Base-by-base conservation (phyloP, 78 protist species). In the Tieghemostelium lacteum region DNA sequence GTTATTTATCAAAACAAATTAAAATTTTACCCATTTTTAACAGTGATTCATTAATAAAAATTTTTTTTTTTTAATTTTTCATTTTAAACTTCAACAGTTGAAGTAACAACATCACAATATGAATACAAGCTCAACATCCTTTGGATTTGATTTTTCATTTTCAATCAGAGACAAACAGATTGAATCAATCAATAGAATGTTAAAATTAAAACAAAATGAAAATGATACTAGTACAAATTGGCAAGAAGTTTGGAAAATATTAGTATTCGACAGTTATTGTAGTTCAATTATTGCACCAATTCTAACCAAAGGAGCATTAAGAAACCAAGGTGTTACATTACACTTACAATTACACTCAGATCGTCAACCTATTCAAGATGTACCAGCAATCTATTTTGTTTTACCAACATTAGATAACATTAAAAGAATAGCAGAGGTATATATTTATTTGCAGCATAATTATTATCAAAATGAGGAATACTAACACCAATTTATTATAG, bases 331-430 rank as follows among this genome's bases (percentile, higher is more conserved):
- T 61, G 77, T 97, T 28, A 97, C 98, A 28, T 88, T 97, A 37
- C 72, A 80, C 63, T 29, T 65, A 31, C 49, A 40, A 5, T 36
- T 97, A 1, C 94, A 97, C 17, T 24, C 88, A 19, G 95, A 95
- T n/a, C 61, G 99, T 5, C 96, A 97, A 31, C 71, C 93, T 24
- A 88, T 97, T 37, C 80, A 73, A 24, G 99, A 97, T 58, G 97
- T 85, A 1, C 98, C 98, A 0, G 99, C 99, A 2, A 88, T 97
- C n/a, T 97, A 97, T 93, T 94, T 97, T 50, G 94, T 96, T 40
- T 42, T 61, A 65, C 98, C 99, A 42, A 96, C 99, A 10, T 24
- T 8, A 8, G 94, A 93, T 28, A 97, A 97, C 58, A 50, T 97
- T 26, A 42, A 60, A 19, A 63, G 94, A 20, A 95, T 97, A n/a